A percentile compares a stretch with the other conserved stretches of the same genome.
These are phyloP conservation scores for Xerocomellus amylosporus DNA, from an alignment of 768 basidiomycete species.

Conservation along the genomic window DNA sequence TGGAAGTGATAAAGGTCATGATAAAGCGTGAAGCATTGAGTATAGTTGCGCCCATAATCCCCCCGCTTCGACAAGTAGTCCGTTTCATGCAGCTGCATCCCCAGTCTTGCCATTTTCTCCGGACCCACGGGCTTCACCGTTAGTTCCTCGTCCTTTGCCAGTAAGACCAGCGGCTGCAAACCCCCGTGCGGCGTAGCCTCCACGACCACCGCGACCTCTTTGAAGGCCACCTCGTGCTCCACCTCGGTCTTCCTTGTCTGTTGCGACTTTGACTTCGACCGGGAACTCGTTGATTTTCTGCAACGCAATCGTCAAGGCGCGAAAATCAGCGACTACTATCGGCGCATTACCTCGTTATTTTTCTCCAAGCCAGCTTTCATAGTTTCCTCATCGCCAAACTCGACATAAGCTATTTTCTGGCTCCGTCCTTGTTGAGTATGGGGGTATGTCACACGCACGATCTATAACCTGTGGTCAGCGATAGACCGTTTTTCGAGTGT, in stretches of 20 bases:
- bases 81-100: constrained; percentile 24
- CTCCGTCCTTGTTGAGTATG: constrained; percentile 45
- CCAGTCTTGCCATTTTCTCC: constrained; percentile 28
- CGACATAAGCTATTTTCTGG: constrained; percentile 74
- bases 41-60: constrained; percentile 14
- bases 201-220: constrained; percentile 49
- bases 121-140: constrained; percentile 30
- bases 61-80: constrained; percentile 16
- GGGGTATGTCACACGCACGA: constrained; percentile 67
- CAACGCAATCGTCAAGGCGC: constrained; percentile 6
- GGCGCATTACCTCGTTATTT: constrained; percentile 56
- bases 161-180: constrained; percentile 71
- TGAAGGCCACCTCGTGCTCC: constrained; percentile 49
- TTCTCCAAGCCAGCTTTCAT: constrained; percentile 79
- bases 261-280: constrained; percentile 71
- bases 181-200: constrained; percentile 57
- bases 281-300: constrained; percentile 68
- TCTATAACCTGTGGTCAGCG: constrained; percentile 37
- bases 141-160: constrained; percentile 28
- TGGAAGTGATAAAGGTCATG: constrained; percentile 14
- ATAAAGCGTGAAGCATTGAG: constrained; percentile 18
- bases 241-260: constrained; percentile 47
- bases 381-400: constrained; percentile 84
- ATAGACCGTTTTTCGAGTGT: neutral
- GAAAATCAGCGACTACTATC: constrained; percentile 15